Evolutionary conservation across 2,329 filamentous ascomycete species (phyloP), one percentile per base, ranked within the genome.

Genomic region (Verticillium dahliae): DNA sequence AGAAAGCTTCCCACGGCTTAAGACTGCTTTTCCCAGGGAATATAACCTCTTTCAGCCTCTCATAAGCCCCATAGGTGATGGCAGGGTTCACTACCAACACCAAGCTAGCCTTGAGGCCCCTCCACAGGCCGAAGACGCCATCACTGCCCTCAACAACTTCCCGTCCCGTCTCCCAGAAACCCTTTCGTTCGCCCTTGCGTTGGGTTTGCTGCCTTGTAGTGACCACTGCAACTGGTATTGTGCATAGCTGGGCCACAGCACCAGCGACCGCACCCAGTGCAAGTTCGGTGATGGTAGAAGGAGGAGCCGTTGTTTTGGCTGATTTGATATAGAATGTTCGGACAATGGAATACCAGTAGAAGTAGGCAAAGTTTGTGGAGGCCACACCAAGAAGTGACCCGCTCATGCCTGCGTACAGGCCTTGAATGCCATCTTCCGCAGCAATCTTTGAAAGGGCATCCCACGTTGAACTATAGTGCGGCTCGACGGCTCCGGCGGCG

Each of bases 281-380:
- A 61, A 99, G 82, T 76, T 99, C 95, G 55, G 89, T 82, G 4
- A 90, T 85, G 0, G 93, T 98, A 22, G 90, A 88, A 2, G 92
- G 91, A 33, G 88, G 72, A 3, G 71, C 71, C 3, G 73, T 67
- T 15, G 72, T 73, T 67, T 83, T 84, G 64, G 82, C 74, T 50
- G 85, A 78, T 67, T 84, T 84, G 67, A 91, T 76, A 74, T 98
- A 98, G 22, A 97, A 76, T 15, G 86, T 86, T 65, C 95, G 87
- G 37, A 97, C 91, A 34, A 95, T 78, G 5, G 92, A 94, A 75
- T 98, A 98, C 93, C 94, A 98, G 80, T 99, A 99, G 75, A 99
- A 99, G 78, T 99, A 99, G 70, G 95, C 95, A 73, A 99, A 99
- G 76, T 99, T 99, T 59, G 94, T 98, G 33, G 93, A 97, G 1